A percentile compares a stretch with the other conserved stretches of the same genome.
phyloP scores from a whole-genome alignment of 805 yeast species.

The Saccharomycopsis sp. region DNA sequence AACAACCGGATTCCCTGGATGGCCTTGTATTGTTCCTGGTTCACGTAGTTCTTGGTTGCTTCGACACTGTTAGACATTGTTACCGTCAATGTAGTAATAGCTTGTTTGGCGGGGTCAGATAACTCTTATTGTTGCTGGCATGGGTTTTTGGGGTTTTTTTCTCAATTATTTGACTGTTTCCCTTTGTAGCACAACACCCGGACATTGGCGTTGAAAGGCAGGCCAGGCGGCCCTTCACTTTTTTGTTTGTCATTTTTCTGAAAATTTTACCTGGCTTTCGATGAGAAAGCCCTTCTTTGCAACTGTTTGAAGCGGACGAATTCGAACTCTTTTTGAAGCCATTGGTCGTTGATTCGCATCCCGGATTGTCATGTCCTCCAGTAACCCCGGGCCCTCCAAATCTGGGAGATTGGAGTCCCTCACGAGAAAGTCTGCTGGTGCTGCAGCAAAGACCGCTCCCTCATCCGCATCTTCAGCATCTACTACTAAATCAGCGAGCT shows the following conservation, averaged over 20 bases:
- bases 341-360: neutral
- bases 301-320: too few relatives aligned
- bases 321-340: too few relatives aligned
- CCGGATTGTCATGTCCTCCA: neutral
- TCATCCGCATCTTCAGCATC: too few relatives aligned
- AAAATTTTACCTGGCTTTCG: too few relatives aligned
- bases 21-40: slow-evolving; percentile 63
- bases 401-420: slow-evolving; percentile 12
- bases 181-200: neutral
- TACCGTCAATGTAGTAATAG: too few relatives aligned
- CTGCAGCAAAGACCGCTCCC: neutral
- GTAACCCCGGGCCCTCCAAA: too few relatives aligned
- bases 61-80: neutral
- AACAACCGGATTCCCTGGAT: slow-evolving; percentile 76
- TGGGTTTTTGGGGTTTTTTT: neutral
- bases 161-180: neutral
- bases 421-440: slow-evolving; percentile 3
- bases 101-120: neutral
- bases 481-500: slow-evolving; percentile 1
- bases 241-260: too few relatives aligned
- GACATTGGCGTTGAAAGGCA: too few relatives aligned
- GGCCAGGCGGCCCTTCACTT: too few relatives aligned
- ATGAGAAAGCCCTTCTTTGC: too few relatives aligned
- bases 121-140: neutral
- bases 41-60: slow-evolving; percentile 6